phyloP scores from a whole-genome alignment of 345 rosid genomes.

The Turritis glabra region DNA sequence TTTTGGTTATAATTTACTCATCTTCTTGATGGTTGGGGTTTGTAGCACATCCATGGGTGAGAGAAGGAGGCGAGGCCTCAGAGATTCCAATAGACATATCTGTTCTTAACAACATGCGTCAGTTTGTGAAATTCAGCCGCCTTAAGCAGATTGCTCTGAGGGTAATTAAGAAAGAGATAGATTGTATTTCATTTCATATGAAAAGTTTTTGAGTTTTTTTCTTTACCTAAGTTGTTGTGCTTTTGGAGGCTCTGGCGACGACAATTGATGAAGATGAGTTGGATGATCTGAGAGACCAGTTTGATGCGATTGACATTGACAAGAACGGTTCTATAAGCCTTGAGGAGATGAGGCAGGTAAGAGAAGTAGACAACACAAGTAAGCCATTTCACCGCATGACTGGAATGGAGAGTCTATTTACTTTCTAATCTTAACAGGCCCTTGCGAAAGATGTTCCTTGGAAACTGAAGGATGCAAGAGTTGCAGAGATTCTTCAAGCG shows the following conservation, averaged over 20 bases:
- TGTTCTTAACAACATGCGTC: slow-evolving; percentile 73
- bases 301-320: slow-evolving; percentile 93
- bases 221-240: background rate
- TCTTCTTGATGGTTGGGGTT: background rate
- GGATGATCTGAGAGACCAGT: slow-evolving; percentile 83
- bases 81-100: slow-evolving; percentile 95
- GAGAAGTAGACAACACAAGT: background rate
- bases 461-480: slow-evolving; percentile 87
- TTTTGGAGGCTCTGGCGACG: slow-evolving; percentile 73
- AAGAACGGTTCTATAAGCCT: slow-evolving; percentile 92
- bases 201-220: background rate
- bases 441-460: slow-evolving; percentile 97
- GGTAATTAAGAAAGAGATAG: slow-evolving; percentile 41
- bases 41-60: slow-evolving; percentile 87
- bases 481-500: slow-evolving; percentile 87
- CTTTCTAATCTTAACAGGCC: slow-evolving; percentile 51
- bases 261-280: slow-evolving; percentile 81
- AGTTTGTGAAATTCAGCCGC: slow-evolving; percentile 87
- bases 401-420: background rate
- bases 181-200: background rate
- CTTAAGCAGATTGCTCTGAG: slow-evolving; percentile 82
- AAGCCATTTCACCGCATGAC: background rate
- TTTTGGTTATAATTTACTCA: background rate
- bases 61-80: slow-evolving; percentile 89
- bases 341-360: slow-evolving; percentile 96